Conservation (phyloP, 2,329 filamentous ascomycete genomes). For the Ascochyta clinopodiicola region DNA sequence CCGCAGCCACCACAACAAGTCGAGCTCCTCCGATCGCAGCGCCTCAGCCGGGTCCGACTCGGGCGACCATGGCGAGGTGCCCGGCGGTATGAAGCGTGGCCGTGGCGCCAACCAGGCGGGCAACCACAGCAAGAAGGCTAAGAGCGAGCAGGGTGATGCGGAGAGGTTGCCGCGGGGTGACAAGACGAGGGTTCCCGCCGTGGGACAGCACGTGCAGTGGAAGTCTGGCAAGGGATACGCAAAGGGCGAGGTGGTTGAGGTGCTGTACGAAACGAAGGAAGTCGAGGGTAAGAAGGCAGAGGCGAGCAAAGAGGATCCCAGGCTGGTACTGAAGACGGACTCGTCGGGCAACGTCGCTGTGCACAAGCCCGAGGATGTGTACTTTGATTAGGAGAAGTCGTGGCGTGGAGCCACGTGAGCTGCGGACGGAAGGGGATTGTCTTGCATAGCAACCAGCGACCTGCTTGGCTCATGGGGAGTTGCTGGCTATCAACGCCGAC, state of each 20-base stretch:
- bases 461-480: background rate
- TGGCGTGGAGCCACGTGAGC: slow-evolving; percentile 2
- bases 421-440: background rate
- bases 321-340: slow-evolving; percentile 50
- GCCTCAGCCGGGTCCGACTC: background rate
- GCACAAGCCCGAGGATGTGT: slow-evolving; percentile 53
- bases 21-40: background rate
- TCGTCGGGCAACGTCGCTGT: slow-evolving; percentile 51
- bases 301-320: slow-evolving; percentile 52
- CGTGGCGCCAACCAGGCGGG: slow-evolving; percentile 31
- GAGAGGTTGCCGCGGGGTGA: slow-evolving; percentile 30
- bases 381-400: slow-evolving; percentile 45
- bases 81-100: slow-evolving; percentile 32
- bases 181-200: slow-evolving; percentile 51
- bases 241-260: slow-evolving; percentile 52
- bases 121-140: slow-evolving; percentile 46
- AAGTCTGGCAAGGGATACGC: slow-evolving; percentile 49
- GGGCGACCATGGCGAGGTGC: slow-evolving; percentile 12
- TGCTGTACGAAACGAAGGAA: slow-evolving; percentile 50
- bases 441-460: background rate
- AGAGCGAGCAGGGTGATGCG: slow-evolving; percentile 33
- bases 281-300: slow-evolving; percentile 53
- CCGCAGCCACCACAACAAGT: slow-evolving; percentile 25
- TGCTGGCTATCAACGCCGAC: background rate
- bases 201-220: slow-evolving; percentile 53